Conservation (phyloP, 768 basidiomycete genomes). For the Psilocybe subaeruginosa region DNA sequence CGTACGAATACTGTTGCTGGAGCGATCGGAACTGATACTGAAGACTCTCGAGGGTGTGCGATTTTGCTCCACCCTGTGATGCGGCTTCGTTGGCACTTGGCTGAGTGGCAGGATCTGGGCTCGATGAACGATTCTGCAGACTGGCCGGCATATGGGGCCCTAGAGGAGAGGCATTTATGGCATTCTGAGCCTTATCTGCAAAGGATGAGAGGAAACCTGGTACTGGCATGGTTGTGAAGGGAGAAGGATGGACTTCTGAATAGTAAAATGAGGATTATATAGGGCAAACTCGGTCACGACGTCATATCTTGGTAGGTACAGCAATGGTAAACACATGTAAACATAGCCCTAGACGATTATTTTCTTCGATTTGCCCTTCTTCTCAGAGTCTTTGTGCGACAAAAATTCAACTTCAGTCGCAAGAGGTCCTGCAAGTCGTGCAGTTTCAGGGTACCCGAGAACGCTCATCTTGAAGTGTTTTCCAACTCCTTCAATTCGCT, state of each 20-base stretch:
- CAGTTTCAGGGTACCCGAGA: slow-evolving; percentile 76
- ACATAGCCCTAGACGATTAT: slow-evolving; percentile 58
- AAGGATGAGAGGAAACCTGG: slow-evolving; percentile 66
- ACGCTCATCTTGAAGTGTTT: slow-evolving; percentile 91
- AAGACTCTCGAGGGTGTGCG: slow-evolving; percentile 60
- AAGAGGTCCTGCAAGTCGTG: slow-evolving; percentile 81
- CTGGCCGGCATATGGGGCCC: slow-evolving; percentile 52
- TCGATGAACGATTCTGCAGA: slow-evolving; percentile 35
- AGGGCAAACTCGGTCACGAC: slow-evolving; percentile 15
- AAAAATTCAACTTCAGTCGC: slow-evolving; percentile 95
- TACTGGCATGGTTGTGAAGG: slow-evolving; percentile 51
- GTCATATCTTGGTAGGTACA: slow-evolving; percentile 27
- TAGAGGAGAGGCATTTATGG: slow-evolving; percentile 63
- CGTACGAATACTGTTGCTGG: slow-evolving; percentile 76
- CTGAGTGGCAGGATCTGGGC: slow-evolving; percentile 39
- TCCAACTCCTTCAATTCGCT: slow-evolving; percentile 84
- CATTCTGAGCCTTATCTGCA: slow-evolving; percentile 78
- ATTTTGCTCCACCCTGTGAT: slow-evolving; percentile 47
- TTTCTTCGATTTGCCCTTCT: slow-evolving; percentile 90
- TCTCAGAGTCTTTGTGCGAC: slow-evolving; percentile 94
- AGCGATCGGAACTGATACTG: slow-evolving; percentile 75
- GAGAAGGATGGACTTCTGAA: slow-evolving; percentile 15
- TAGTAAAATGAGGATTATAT: slow-evolving; percentile 15
- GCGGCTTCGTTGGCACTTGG: slow-evolving; percentile 47
- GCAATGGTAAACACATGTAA: slow-evolving; percentile 29